phyloP scores from a whole-genome alignment of 805 yeast species.

The Hanseniaspora guilliermondii region DNA sequence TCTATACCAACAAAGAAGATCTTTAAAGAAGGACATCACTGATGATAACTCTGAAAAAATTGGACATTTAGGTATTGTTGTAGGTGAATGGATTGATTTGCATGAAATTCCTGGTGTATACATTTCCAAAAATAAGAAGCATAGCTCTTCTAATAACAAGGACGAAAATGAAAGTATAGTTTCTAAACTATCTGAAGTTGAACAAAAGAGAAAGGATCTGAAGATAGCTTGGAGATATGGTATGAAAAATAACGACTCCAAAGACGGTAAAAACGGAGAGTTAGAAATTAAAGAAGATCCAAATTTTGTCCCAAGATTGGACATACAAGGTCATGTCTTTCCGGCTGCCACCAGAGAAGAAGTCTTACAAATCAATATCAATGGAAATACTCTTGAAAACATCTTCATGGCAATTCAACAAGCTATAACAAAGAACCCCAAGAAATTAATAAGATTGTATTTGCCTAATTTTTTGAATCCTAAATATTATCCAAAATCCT shows the following conservation, averaged over 20 bases:
- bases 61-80: slow-evolving; percentile 8
- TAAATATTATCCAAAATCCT: slow-evolving; percentile 46
- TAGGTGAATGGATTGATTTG: slow-evolving; percentile 12
- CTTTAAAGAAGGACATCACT: slow-evolving; percentile 4
- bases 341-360: slow-evolving; percentile 59
- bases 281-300: slow-evolving; percentile 30
- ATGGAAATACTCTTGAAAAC: slow-evolving; percentile 21
- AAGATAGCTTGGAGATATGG: slow-evolving; percentile 95
- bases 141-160: neutral
- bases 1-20: slow-evolving; percentile 11
- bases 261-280: slow-evolving; percentile 15
- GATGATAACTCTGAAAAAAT: neutral
- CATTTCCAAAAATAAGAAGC: slow-evolving; percentile 7
- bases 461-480: slow-evolving; percentile 77
- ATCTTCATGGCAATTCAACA: slow-evolving; percentile 34
- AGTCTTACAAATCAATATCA: slow-evolving; percentile 30
- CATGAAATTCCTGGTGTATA: slow-evolving; percentile 13
- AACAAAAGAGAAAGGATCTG: slow-evolving; percentile 35
- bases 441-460: slow-evolving; percentile 48
- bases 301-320: slow-evolving; percentile 55
- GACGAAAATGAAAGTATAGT: slow-evolving; percentile 11
- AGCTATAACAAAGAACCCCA: slow-evolving; percentile 32
- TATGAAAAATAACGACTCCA: slow-evolving; percentile 29
- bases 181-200: slow-evolving; percentile 13
- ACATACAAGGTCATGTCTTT: slow-evolving; percentile 54